Evolutionary conservation across 2,329 filamentous ascomycete species (phyloP).

Genomic region (Scedosporium aurantiacum): DNA sequence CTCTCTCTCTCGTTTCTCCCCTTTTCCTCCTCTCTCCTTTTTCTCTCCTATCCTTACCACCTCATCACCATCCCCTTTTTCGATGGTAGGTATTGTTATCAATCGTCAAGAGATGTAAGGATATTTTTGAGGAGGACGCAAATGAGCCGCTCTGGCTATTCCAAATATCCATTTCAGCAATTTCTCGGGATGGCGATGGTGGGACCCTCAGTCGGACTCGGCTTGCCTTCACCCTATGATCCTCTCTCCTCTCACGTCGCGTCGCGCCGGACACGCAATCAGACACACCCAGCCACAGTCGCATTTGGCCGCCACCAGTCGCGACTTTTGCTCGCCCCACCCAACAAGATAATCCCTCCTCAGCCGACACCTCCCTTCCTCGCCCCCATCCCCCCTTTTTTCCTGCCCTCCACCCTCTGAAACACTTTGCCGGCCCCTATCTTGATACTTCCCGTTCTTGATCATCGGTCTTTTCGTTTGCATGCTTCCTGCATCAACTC

Average conservation of each 20-base stretch:
- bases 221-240: neutral
- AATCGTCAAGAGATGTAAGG: neutral
- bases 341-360: neutral
- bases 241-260: neutral
- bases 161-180: neutral
- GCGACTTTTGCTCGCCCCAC: neutral
- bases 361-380: neutral
- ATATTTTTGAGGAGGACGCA: neutral
- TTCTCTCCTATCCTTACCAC: neutral
- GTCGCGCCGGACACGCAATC: slow-evolving; percentile 2
- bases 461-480: neutral
- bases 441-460: slow-evolving; percentile 9
- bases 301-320: slow-evolving; percentile 2
- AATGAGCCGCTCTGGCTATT: slow-evolving; percentile 1
- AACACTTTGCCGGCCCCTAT: slow-evolving; percentile 12
- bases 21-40: neutral
- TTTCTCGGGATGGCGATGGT: neutral
- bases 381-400: slow-evolving; percentile 1
- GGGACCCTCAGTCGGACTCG: neutral
- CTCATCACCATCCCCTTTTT: neutral
- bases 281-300: neutral
- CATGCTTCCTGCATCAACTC: neutral
- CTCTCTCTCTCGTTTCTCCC: neutral
- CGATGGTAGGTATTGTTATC: neutral
- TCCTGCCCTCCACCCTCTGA: slow-evolving; percentile 11